phyloP scores from a whole-genome alignment of 2,329 filamentous ascomycete genomes.

The Ascochyta fabae region DNA sequence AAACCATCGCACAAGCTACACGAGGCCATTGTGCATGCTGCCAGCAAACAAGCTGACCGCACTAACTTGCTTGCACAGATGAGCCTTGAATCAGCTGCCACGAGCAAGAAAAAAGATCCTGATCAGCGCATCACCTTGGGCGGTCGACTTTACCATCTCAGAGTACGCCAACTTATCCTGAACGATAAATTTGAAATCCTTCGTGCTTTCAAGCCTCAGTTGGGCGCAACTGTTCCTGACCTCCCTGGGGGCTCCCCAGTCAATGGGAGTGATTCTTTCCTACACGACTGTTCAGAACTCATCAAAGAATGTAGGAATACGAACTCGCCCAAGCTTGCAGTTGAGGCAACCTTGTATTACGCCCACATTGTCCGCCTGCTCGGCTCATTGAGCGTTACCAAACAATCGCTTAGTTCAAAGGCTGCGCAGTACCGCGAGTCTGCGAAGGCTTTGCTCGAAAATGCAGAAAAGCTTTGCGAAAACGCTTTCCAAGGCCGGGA shows the following conservation, averaged over 20 bases:
- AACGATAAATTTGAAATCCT: slow-evolving; percentile 41
- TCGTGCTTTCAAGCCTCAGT: not conserved
- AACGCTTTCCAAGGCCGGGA: slow-evolving; percentile 40
- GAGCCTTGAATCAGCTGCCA: slow-evolving; percentile 18
- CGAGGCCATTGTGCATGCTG: slow-evolving; percentile 42
- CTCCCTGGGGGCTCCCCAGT: slow-evolving; percentile 20
- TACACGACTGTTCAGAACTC: slow-evolving; percentile 37
- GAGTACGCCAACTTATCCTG: slow-evolving; percentile 34
- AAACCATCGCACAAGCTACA: slow-evolving; percentile 51
- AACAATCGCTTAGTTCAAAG: slow-evolving; percentile 11
- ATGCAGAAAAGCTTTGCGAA: slow-evolving; percentile 43
- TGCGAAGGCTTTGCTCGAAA: slow-evolving; percentile 35
- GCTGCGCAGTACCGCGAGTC: slow-evolving; percentile 21
- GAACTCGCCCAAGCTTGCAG: slow-evolving; percentile 48
- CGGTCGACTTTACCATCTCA: slow-evolving; percentile 38
- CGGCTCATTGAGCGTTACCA: slow-evolving; percentile 21
- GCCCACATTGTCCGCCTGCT: slow-evolving; percentile 38
- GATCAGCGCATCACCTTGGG: slow-evolving; percentile 43
- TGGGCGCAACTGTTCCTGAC: not conserved
- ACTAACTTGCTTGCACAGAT: slow-evolving; percentile 27
- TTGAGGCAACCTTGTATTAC: slow-evolving; percentile 47
- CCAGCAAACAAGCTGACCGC: slow-evolving; percentile 17
- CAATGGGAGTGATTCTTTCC: slow-evolving; percentile 23
- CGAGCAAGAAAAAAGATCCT: slow-evolving; percentile 23
- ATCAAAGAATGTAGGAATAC: slow-evolving; percentile 37